Evolutionary conservation across 1,284 basidiomycete species (phyloP).

Genomic region (Ustilago curta): DNA sequence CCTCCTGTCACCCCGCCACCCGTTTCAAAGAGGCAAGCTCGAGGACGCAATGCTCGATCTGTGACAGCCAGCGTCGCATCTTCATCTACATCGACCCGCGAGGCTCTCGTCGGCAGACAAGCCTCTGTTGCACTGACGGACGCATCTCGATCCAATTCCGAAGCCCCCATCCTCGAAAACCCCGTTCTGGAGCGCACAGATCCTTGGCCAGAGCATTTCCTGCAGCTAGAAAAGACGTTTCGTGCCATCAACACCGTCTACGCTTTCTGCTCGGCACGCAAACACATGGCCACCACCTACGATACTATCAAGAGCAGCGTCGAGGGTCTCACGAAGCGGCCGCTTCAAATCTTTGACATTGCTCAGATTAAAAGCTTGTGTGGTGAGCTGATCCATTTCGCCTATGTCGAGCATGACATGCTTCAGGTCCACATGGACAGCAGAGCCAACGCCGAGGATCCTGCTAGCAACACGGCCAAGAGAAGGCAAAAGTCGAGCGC

Average conservation of each 20-base stretch:
- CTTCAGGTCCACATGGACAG: slow-evolving; percentile 74
- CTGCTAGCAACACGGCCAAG: slow-evolving; percentile 36
- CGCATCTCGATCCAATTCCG: slow-evolving; percentile 20
- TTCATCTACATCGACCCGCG: slow-evolving; percentile 10
- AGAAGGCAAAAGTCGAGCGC: slow-evolving; percentile 23
- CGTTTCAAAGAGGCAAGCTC: slow-evolving; percentile 6
- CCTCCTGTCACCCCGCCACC: slow-evolving; percentile 21
- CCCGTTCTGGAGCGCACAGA: slow-evolving; percentile 38
- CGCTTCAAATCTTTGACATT: slow-evolving; percentile 81
- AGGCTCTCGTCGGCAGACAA: slow-evolving; percentile 31
- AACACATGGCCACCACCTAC: slow-evolving; percentile 84
- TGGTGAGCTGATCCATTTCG: slow-evolving; percentile 83
- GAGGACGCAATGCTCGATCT: slow-evolving; percentile 31
- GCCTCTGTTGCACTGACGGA: slow-evolving; percentile 35
- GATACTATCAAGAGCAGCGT: slow-evolving; percentile 81
- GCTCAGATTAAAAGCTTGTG: slow-evolving; percentile 90
- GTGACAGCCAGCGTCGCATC: slow-evolving; percentile 21
- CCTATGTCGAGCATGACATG: slow-evolving; percentile 80
- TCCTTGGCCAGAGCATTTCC: slow-evolving; percentile 70
- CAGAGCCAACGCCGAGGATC: slow-evolving; percentile 34
- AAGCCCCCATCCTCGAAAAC: slow-evolving; percentile 22
- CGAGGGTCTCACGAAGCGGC: slow-evolving; percentile 80
- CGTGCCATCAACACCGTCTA: slow-evolving; percentile 90
- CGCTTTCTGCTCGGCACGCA: slow-evolving; percentile 85
- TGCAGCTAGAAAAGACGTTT: slow-evolving; percentile 70